phyloP scores from a whole-genome alignment of 2,329 filamentous ascomycete species.

The Apiospora marii region DNA sequence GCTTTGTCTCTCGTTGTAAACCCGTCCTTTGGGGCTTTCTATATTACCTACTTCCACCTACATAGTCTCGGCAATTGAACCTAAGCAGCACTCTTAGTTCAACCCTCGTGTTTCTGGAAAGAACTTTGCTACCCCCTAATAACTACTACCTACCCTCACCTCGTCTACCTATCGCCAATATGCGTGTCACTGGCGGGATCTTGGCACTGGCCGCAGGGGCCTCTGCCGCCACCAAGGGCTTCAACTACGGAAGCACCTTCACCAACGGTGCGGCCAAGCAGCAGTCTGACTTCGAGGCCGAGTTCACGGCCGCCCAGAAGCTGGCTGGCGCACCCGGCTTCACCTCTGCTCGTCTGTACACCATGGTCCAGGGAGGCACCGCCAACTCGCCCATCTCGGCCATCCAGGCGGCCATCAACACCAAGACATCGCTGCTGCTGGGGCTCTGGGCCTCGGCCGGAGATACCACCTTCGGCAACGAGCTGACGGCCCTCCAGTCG shows the following conservation, averaged over 20 bases:
- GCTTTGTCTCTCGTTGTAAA: slow-evolving; percentile 18
- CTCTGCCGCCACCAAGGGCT: slow-evolving; percentile 62
- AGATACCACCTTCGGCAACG: slow-evolving; percentile 69
- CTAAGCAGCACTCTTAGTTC: not conserved
- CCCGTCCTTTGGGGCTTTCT: not conserved
- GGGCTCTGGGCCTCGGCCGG: slow-evolving; percentile 84
- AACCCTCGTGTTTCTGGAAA: not conserved
- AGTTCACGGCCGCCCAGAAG: slow-evolving; percentile 71
- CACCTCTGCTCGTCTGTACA: slow-evolving; percentile 77
- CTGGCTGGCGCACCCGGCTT: slow-evolving; percentile 72
- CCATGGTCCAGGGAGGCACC: slow-evolving; percentile 75
- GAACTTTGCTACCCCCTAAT: not conserved
- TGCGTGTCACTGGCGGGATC: slow-evolving; percentile 37
- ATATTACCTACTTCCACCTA: slow-evolving; percentile 25
- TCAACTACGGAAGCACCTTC: slow-evolving; percentile 76
- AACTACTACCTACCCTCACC: not conserved
- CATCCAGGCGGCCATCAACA: slow-evolving; percentile 81
- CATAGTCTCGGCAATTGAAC: not conserved
- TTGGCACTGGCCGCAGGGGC: slow-evolving; percentile 49
- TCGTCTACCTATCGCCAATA: slow-evolving; percentile 23
- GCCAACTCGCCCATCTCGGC: slow-evolving; percentile 55
- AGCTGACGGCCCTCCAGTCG: slow-evolving; percentile 74
- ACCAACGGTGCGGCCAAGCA: slow-evolving; percentile 66
- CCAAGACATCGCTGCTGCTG: slow-evolving; percentile 79
- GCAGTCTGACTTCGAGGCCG: slow-evolving; percentile 72